Evolutionary conservation across 1,284 basidiomycete genomes (phyloP).

Genomic region (Agaricales sp.): DNA sequence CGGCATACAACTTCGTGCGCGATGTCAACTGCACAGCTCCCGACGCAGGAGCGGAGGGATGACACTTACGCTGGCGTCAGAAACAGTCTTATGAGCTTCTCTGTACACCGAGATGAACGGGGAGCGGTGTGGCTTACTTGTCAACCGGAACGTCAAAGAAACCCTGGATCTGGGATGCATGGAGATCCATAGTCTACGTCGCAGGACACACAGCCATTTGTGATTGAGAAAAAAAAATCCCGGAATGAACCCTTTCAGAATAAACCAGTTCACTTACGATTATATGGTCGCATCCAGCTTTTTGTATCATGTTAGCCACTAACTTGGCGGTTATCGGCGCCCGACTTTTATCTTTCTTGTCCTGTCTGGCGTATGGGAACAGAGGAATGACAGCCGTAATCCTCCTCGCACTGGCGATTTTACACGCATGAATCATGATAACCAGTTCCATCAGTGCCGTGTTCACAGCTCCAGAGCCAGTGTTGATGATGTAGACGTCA

Average conservation of each 20-base stretch:
- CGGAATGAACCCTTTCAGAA: too few species aligned
- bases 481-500: conserved; percentile 99
- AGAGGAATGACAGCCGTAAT: conserved; percentile 96
- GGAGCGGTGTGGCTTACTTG: conserved; percentile 60
- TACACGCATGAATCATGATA: conserved; percentile 99
- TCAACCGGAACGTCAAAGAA: conserved; percentile 99
- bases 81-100: conserved; percentile 8
- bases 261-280: conserved; percentile 70
- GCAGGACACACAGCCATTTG: conserved; percentile 8
- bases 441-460: conserved; percentile 93
- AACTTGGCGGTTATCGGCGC: conserved; percentile 99
- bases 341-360: conserved; percentile 99
- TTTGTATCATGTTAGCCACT: conserved; percentile 98
- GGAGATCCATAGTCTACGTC: conserved; percentile 90
- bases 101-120: background rate
- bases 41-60: conserved; percentile 11
- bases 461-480: conserved; percentile 80
- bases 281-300: conserved; percentile 96
- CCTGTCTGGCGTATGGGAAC: conserved; percentile 93
- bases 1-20: conserved; percentile 79
- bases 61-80: conserved; percentile 37
- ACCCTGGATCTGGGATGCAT: conserved; percentile 98
- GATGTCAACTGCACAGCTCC: conserved; percentile 17
- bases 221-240: background rate
- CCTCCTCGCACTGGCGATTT: conserved; percentile 90